Evolutionary conservation across 257 asterid species (phyloP).

Genomic region (Primulina eburnea): DNA sequence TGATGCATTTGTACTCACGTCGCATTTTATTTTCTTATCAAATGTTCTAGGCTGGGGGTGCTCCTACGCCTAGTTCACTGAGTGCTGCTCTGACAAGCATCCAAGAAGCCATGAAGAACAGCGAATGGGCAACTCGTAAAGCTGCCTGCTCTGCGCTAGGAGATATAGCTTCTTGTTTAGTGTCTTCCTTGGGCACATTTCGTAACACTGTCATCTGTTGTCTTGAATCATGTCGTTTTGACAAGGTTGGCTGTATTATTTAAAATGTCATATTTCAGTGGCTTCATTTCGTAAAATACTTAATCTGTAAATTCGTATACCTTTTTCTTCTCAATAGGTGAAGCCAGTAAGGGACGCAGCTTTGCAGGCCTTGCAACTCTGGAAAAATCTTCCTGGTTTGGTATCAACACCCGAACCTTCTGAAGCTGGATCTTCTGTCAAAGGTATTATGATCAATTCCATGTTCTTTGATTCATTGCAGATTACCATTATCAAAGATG

Average conservation of each 20-base stretch:
- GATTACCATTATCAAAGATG: conserved; percentile 5
- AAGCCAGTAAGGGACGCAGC: conserved; percentile 92
- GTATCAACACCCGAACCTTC: conserved; percentile 83
- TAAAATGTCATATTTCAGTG: conserved; percentile 13
- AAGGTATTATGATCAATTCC: conserved; percentile 43
- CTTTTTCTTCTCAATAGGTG: conserved; percentile 46
- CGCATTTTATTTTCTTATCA: conserved; percentile 22
- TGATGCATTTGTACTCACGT: neutral
- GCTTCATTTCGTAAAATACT: conserved; percentile 28
- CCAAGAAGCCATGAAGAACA: conserved; percentile 75
- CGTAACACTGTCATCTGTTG: conserved; percentile 60
- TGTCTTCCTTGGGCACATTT: conserved; percentile 60
- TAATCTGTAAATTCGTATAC: conserved; percentile 20
- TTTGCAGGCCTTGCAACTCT: conserved; percentile 80
- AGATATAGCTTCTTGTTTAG: conserved; percentile 81
- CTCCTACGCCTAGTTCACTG: conserved; percentile 54
- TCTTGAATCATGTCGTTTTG: conserved; percentile 95
- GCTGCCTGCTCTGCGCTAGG: conserved; percentile 82
- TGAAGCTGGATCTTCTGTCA: conserved; percentile 82
- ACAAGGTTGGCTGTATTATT: conserved; percentile 56
- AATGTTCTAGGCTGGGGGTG: conserved; percentile 84
- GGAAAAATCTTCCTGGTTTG: conserved; percentile 74
- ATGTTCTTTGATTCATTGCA: conserved; percentile 23
- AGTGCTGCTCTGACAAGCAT: conserved; percentile 74
- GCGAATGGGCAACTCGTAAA: conserved; percentile 92